phyloP scores from a whole-genome alignment of 1,284 basidiomycete species.

The Leccinum subatratum region DNA sequence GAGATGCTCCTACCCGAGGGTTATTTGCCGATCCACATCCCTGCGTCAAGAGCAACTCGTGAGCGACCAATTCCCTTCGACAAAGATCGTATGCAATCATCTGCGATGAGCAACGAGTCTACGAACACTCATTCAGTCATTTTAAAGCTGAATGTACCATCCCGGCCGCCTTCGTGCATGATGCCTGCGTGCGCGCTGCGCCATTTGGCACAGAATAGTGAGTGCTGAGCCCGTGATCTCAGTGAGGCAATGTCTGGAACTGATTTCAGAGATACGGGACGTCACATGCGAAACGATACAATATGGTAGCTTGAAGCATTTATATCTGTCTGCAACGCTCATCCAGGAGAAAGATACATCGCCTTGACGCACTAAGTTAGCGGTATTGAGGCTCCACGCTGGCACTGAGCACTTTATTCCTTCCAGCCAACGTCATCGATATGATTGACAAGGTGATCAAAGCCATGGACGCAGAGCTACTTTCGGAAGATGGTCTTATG shows the following conservation, averaged over 20 bases:
- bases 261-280: not conserved
- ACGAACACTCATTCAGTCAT: not conserved
- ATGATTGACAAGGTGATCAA: constrained; percentile 26
- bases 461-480: constrained; percentile 19
- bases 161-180: not conserved
- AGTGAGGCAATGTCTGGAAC: not conserved
- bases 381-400: too few relatives aligned
- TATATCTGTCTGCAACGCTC: constrained; percentile 20
- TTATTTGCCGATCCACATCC: not conserved
- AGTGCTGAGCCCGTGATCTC: not conserved
- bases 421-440: constrained; percentile 18
- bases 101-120: not conserved
- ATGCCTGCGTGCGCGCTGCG: constrained; percentile 1
- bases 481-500: constrained; percentile 22
- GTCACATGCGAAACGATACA: constrained; percentile 1
- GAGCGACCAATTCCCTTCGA: not conserved
- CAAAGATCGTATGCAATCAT: not conserved
- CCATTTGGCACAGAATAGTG: constrained; percentile 16
- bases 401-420: not conserved
- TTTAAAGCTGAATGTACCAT: not conserved
- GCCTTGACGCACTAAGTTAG: constrained; percentile 13
- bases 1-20: constrained; percentile 14
- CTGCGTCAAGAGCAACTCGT: constrained; percentile 1
- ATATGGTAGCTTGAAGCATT: constrained; percentile 20
- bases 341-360: constrained; percentile 17